Evolutionary conservation across 2,329 filamentous ascomycete species (phyloP).

Genomic region (Ophiosphaerella narmari): DNA sequence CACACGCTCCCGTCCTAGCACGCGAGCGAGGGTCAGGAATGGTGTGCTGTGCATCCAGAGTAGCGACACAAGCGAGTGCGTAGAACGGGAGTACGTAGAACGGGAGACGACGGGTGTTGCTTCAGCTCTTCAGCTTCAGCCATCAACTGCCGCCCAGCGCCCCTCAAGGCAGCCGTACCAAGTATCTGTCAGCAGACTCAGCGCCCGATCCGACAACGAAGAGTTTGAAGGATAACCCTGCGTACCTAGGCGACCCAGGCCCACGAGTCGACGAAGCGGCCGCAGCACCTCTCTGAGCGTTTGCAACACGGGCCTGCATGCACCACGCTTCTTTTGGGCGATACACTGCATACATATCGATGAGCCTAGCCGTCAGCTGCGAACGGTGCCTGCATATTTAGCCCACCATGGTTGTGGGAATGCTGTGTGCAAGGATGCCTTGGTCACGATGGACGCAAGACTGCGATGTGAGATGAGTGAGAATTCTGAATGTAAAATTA

Average conservation of each 20-base stretch:
- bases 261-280: conserved; percentile 25
- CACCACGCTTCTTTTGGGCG: conserved; percentile 12
- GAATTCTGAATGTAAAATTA: background rate
- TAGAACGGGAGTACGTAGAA: background rate
- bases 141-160: no score
- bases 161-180: background rate
- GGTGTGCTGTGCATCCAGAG: background rate
- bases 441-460: no score
- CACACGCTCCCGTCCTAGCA: conserved; percentile 35
- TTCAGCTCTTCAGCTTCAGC: background rate
- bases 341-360: conserved; percentile 10
- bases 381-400: background rate
- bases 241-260: conserved; percentile 11
- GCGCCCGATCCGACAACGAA: conserved; percentile 8
- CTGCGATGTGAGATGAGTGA: background rate
- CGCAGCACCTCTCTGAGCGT: conserved; percentile 22
- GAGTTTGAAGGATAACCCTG: conserved; percentile 18
- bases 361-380: background rate
- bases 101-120: background rate
- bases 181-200: no score
- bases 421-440: no score
- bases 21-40: conserved; percentile 13
- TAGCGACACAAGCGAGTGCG: no score
- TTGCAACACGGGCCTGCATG: conserved; percentile 21
- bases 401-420: background rate